phyloP scores from a whole-genome alignment of 495 filamentous ascomycete species.

The Penicillium crystallinum region DNA sequence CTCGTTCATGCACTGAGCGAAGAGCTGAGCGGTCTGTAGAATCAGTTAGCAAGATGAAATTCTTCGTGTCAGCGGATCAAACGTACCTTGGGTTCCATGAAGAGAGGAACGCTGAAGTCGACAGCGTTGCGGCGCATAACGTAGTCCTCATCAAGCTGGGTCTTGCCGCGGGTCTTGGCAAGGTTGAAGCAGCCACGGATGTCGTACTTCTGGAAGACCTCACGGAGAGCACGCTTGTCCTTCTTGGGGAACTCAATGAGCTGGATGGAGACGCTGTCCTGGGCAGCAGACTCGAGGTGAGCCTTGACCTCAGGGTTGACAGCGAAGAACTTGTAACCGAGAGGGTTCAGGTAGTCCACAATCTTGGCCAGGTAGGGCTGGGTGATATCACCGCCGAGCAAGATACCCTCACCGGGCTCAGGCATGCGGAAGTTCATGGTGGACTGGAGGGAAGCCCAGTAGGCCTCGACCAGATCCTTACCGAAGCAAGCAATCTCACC shows the following conservation, averaged over 20 bases:
- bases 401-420: slow-evolving; percentile 85
- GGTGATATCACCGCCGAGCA: slow-evolving; percentile 79
- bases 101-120: slow-evolving; percentile 94
- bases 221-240: slow-evolving; percentile 89
- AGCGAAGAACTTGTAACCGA: slow-evolving; percentile 91
- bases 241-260: slow-evolving; percentile 96
- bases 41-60: slow-evolving; percentile 12
- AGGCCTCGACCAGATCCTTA: slow-evolving; percentile 90
- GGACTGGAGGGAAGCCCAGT: slow-evolving; percentile 93
- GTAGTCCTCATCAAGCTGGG: slow-evolving; percentile 86
- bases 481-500: slow-evolving; percentile 99
- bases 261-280: slow-evolving; percentile 66
- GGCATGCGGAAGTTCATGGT: slow-evolving; percentile 99
- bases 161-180: slow-evolving; percentile 76
- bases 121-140: slow-evolving; percentile 98
- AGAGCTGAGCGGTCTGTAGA: slow-evolving; percentile 82
- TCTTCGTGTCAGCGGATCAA: neutral
- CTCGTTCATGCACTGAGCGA: slow-evolving; percentile 91
- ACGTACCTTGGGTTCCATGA: slow-evolving; percentile 97
- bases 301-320: slow-evolving; percentile 74
- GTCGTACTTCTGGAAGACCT: slow-evolving; percentile 96
- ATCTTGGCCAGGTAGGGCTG: slow-evolving; percentile 65
- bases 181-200: slow-evolving; percentile 96
- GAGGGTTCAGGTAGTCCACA: slow-evolving; percentile 77
- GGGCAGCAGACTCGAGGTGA: slow-evolving; percentile 66